phyloP scores from a whole-genome alignment of 192 early-diverging fungal species.

The Coemansia sp. region DNA sequence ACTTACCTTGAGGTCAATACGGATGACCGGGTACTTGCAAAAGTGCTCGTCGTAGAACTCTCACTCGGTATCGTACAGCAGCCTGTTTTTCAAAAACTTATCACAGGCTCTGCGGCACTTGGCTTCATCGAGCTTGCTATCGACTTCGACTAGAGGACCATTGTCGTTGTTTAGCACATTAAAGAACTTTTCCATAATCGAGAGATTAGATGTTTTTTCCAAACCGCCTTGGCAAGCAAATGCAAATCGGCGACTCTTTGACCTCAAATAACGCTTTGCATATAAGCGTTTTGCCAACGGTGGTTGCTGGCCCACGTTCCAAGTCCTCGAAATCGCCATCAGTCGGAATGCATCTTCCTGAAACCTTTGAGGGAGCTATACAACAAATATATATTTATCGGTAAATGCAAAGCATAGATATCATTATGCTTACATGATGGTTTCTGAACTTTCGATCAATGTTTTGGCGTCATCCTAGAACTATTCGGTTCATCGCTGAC shows the following conservation, averaged over 20 bases:
- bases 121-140: background rate
- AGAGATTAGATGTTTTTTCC: conserved; percentile 28
- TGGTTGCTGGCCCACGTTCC: background rate
- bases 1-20: conserved; percentile 16
- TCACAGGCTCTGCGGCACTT: background rate
- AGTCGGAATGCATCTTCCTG: background rate
- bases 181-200: conserved; percentile 24
- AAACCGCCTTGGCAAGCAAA: conserved; percentile 24
- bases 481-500: too few species aligned
- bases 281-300: conserved; percentile 15
- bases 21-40: conserved; percentile 16
- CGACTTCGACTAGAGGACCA: background rate
- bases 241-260: background rate
- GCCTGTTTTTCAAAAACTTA: background rate
- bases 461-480: too few species aligned
- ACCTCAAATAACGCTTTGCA: conserved; percentile 10
- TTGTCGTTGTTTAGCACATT: conserved; percentile 6
- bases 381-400: background rate
- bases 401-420: background rate
- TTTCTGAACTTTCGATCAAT: too few species aligned
- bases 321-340: conserved; percentile 10
- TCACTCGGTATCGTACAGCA: background rate
- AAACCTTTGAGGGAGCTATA: conserved; percentile 7
- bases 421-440: too few species aligned
- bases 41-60: conserved; percentile 10